Evolutionary conservation across 345 rosid genomes (phyloP).

Genomic region (Linum tenue): DNA sequence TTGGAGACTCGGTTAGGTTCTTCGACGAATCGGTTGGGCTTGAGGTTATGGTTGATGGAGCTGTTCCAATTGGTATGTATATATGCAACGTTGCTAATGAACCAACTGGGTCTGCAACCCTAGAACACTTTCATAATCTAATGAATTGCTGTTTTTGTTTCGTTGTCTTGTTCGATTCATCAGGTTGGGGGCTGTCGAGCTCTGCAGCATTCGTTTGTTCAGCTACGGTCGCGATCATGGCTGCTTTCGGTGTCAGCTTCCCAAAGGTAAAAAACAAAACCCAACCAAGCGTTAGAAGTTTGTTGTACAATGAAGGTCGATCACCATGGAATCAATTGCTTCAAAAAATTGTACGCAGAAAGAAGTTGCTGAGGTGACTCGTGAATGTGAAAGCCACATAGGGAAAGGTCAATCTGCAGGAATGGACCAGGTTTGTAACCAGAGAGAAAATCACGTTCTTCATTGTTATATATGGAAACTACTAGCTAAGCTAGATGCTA

Average conservation of each 20-base stretch:
- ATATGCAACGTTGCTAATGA: no score
- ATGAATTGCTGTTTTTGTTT: neutral
- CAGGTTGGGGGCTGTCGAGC: conserved; percentile 92
- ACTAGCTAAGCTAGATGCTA: no score
- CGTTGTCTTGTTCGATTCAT: conserved; percentile 1
- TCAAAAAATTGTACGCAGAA: conserved; percentile 39
- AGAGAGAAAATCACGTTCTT: no score
- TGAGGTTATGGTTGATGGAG: conserved; percentile 82
- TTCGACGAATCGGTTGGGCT: conserved; percentile 52
- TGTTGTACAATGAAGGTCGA: no score
- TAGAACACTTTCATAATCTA: neutral
- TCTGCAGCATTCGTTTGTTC: conserved; percentile 97
- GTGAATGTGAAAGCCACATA: conserved; percentile 85
- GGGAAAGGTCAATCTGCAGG: conserved; percentile 94
- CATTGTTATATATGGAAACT: no score
- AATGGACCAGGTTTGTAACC: conserved; percentile 76
- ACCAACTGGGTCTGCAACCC: no score
- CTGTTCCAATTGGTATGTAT: conserved; percentile 72
- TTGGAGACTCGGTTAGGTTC: conserved; percentile 19
- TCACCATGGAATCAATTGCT: no score
- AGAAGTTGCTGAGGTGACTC: conserved; percentile 89
- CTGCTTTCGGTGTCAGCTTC: conserved; percentile 49
- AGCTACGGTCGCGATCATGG: conserved; percentile 87
- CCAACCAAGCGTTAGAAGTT: neutral
- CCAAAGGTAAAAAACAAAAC: conserved; percentile 46